phyloP scores from a whole-genome alignment of 495 filamentous ascomycete genomes.

The Tuber melanosporum region DNA sequence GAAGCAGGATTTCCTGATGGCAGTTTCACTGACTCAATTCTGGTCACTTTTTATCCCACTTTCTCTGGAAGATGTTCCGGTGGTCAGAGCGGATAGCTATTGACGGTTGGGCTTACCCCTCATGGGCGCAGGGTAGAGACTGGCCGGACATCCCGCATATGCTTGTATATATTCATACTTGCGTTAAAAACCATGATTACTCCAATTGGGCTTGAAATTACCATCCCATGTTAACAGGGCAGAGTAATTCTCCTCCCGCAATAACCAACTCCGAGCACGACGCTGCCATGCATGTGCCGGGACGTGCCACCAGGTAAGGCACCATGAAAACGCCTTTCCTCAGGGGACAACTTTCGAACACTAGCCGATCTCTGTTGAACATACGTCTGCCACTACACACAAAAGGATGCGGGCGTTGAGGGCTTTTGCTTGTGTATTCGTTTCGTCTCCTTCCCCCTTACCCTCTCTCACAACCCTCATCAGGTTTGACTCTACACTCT shows the following conservation, averaged over 20 bases:
- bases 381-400: no score
- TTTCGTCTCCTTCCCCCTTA: no score
- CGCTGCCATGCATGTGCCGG: neutral
- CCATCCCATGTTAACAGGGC: neutral
- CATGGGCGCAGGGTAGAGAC: neutral
- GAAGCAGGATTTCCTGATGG: neutral
- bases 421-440: no score
- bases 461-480: no score
- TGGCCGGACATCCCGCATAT: neutral
- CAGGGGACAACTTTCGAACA: neutral
- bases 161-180: neutral
- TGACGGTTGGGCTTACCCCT: neutral
- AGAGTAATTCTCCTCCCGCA: neutral
- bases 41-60: neutral
- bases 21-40: neutral
- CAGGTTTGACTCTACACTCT: no score
- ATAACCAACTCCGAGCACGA: neutral
- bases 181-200: neutral
- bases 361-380: neutral
- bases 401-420: no score
- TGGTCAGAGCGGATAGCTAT: neutral
- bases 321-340: neutral
- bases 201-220: neutral
- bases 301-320: neutral
- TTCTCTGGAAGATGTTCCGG: neutral